These are phyloP conservation scores for Fusarium kyushuense DNA, from an alignment of 2,329 filamentous ascomycete species.

Conservation along the genomic window DNA sequence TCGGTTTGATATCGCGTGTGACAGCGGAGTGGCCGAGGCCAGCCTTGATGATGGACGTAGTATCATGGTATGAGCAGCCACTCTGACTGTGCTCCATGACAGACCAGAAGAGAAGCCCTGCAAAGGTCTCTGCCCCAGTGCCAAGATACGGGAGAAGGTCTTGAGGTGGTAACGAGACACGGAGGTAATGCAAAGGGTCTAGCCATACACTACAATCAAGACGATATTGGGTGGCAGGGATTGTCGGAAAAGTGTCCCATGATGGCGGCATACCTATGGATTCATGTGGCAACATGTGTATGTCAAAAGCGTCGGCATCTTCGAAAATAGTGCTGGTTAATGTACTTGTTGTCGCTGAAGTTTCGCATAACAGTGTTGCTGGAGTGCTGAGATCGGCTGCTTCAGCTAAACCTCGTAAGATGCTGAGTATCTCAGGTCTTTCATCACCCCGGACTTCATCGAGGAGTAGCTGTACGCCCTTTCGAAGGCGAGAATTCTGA, in stretches of 20 bases:
- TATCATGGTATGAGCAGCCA: not conserved
- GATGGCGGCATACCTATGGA: not conserved
- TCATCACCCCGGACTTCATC: not conserved
- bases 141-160: conserved; percentile 8
- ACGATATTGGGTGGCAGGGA: not conserved
- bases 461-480: not conserved
- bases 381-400: not conserved
- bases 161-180: not conserved
- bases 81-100: conserved; percentile 17
- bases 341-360: rapidly evolving
- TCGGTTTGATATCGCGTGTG: not conserved
- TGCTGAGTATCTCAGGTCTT: not conserved
- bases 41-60: not conserved
- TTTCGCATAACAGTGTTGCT: rapidly evolving
- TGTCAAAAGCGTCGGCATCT: rapidly evolving
- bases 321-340: not conserved
- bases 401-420: not conserved
- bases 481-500: not conserved
- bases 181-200: conserved; percentile 5
- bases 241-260: too few species aligned
- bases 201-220: conserved; percentile 16
- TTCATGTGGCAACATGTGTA: rapidly evolving
- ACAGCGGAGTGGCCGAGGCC: conserved; percentile 2
- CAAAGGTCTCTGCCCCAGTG: rapidly evolving
- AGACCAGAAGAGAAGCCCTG: conserved; percentile 13